Evolutionary conservation across 75 land plant genomes (phyloP).

Genomic region (Sequoia sempervirens): DNA sequence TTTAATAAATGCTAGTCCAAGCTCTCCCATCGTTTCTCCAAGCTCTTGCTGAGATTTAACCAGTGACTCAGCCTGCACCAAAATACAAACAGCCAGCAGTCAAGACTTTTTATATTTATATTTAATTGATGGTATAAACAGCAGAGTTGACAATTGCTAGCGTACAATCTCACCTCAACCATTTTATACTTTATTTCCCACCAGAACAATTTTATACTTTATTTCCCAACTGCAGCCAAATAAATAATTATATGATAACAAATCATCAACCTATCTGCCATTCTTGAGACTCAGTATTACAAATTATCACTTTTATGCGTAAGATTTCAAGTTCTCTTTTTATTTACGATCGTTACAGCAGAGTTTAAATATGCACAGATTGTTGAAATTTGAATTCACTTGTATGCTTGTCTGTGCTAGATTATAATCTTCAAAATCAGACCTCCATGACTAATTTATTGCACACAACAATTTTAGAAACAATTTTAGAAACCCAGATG

Average conservation of each 20-base stretch:
- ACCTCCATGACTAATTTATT: not conserved
- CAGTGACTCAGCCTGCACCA: slow-evolving; percentile 22
- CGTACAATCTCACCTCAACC: not conserved
- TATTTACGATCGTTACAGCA: not conserved
- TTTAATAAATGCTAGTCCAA: slow-evolving; percentile 25
- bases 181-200: not conserved
- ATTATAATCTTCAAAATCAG: not conserved
- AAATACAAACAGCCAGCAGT: not conserved
- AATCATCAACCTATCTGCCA: not conserved
- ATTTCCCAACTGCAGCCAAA: not conserved
- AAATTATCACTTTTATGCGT: not conserved
- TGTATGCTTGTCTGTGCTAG: not conserved
- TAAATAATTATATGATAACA: not conserved
- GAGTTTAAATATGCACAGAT: not conserved
- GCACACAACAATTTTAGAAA: not conserved
- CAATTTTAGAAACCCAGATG: not conserved
- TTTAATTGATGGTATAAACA: not conserved
- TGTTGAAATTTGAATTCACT: not conserved
- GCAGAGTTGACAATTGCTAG: not conserved
- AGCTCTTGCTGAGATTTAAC: slow-evolving; percentile 33
- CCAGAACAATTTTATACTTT: not conserved
- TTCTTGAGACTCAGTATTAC: not conserved
- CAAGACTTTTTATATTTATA: not conserved
- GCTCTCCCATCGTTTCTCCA: slow-evolving; percentile 29
- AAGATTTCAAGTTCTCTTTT: not conserved